phyloP scores from a whole-genome alignment of 1,139 yeast genomes.

The Pichia sp. region DNA sequence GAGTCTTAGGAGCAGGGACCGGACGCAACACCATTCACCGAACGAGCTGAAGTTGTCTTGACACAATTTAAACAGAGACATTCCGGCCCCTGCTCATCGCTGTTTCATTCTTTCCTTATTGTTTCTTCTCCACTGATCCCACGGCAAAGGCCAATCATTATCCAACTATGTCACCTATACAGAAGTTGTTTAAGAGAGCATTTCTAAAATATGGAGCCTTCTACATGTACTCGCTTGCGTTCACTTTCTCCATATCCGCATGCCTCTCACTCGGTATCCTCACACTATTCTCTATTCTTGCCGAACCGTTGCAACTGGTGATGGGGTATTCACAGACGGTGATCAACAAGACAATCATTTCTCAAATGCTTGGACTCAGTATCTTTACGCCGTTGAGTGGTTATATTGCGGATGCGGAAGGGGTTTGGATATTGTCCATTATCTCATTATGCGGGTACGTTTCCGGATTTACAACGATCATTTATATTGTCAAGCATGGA shows the following conservation, averaged over 20 bases:
- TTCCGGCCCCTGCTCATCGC: no score
- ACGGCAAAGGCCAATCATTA: not conserved
- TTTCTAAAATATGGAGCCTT: constrained; percentile 21
- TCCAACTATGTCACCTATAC: no score
- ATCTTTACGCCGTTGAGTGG: constrained; percentile 26
- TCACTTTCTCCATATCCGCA: constrained; percentile 21
- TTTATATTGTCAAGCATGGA: constrained; percentile 11
- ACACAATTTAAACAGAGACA: no score
- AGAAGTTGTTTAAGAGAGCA: not conserved
- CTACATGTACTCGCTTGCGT: constrained; percentile 18
- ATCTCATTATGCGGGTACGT: constrained; percentile 24
- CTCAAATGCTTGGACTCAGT: constrained; percentile 26
- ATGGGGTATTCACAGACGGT: constrained; percentile 22
- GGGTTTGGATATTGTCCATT: constrained; percentile 24
- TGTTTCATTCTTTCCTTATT: no score
- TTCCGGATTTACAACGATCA: constrained; percentile 20
- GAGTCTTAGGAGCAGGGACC: no score
- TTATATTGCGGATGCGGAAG: constrained; percentile 26
- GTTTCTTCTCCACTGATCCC: no score
- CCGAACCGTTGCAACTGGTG: constrained; percentile 22
- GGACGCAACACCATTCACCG: no score
- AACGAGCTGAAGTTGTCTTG: no score
- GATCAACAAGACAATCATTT: constrained; percentile 26
- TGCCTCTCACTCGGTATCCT: constrained; percentile 26
- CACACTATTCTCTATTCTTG: constrained; percentile 26